phyloP scores from a whole-genome alignment of 257 asterid genomes.

The Coffea eugenioides region DNA sequence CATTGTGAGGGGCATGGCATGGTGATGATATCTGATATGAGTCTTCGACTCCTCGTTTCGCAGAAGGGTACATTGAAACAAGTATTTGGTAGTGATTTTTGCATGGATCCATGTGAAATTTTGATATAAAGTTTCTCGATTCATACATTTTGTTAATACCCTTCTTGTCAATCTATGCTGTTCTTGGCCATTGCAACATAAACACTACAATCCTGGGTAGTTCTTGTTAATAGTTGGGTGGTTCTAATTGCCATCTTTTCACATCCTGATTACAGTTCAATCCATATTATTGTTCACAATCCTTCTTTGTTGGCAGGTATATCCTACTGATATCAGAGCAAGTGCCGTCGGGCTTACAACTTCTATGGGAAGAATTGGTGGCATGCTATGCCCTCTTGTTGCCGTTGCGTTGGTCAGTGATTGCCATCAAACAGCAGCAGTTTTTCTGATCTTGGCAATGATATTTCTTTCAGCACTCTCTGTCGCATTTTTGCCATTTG shows the following conservation, averaged over 20 bases:
- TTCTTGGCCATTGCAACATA: neutral
- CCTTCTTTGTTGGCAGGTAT: constrained; percentile 39
- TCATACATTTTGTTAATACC: neutral
- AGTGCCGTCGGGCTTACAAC: constrained; percentile 57
- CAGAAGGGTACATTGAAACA: neutral
- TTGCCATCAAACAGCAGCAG: constrained; percentile 55
- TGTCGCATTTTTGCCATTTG: constrained; percentile 46
- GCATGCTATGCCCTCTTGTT: constrained; percentile 69
- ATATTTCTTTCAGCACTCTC: constrained; percentile 43
- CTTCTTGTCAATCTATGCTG: neutral
- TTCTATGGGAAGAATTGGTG: constrained; percentile 58
- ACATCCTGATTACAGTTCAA: no score
- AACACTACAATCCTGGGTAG: no score
- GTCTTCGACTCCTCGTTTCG: neutral
- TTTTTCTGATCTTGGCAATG: constrained; percentile 40
- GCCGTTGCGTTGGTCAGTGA: constrained; percentile 58
- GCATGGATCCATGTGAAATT: neutral
- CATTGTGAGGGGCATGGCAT: neutral
- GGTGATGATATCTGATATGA: neutral
- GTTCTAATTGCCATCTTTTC: neutral
- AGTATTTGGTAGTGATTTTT: neutral
- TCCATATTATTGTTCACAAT: neutral
- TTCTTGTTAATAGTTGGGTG: neutral
- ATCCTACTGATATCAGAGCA: constrained; percentile 64
- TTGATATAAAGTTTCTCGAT: neutral